Percentiles rank a stretch among this genome's conserved stretches.
Evolutionary conservation across 768 basidiomycete species (phyloP).

Genomic region (Podaxis rugospora): DNA sequence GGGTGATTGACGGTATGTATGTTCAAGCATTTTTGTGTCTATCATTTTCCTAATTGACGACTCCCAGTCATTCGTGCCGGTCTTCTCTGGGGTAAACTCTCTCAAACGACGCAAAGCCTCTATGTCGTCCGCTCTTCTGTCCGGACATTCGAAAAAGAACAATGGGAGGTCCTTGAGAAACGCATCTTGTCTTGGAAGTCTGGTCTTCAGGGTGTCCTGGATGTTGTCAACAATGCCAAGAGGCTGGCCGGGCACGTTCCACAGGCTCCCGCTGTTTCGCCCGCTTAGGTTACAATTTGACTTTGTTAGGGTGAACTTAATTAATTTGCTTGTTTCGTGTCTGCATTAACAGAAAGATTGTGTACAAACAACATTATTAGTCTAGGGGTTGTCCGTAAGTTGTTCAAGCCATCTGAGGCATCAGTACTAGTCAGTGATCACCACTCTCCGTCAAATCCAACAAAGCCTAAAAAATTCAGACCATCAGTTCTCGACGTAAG

Average conservation of each 20-base stretch:
- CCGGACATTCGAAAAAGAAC: constrained; percentile 68
- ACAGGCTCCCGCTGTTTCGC: constrained; percentile 21
- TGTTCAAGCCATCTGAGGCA: background rate
- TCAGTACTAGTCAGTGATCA: constrained; percentile 26
- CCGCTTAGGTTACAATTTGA: constrained; percentile 16
- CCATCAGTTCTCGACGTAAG: constrained; percentile 1
- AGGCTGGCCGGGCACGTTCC: constrained; percentile 35
- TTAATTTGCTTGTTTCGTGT: background rate
- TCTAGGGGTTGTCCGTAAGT: background rate
- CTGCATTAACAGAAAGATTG: background rate
- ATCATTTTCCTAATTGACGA: background rate
- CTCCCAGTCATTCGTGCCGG: constrained; percentile 72
- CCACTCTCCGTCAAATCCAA: constrained; percentile 87
- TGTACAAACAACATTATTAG: background rate
- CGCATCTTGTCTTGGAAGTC: constrained; percentile 75
- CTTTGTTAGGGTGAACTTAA: background rate
- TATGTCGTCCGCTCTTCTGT: constrained; percentile 71
- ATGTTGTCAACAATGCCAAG: constrained; percentile 60
- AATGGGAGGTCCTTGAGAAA: constrained; percentile 78
- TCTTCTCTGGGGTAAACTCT: constrained; percentile 77
- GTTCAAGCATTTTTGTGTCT: constrained; percentile 8
- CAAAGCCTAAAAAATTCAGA: constrained; percentile 48
- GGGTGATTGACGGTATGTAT: constrained; percentile 85
- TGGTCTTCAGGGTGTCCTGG: constrained; percentile 63
- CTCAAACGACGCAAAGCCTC: constrained; percentile 71